phyloP scores from a whole-genome alignment of 139 green algal species.

The Chlamydomonas sphaeroides region DNA sequence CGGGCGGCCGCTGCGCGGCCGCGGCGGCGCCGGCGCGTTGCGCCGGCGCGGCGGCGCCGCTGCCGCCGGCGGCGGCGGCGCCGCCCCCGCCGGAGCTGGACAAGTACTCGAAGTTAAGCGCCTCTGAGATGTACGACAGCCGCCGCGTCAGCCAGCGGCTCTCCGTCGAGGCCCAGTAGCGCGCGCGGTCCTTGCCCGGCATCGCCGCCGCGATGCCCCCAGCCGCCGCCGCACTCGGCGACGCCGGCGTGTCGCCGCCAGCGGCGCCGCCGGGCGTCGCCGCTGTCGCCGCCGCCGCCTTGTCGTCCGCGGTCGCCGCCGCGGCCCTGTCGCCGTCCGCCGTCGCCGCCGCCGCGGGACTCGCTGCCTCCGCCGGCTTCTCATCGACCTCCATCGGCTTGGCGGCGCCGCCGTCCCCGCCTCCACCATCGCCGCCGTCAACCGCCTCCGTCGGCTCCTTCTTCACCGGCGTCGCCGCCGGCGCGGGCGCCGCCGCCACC shows the following conservation, averaged over 20 bases:
- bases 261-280: not conserved
- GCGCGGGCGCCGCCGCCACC: not conserved
- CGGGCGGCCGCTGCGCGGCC: not conserved
- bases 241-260: not conserved
- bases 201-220: not conserved
- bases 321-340: not conserved
- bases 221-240: not conserved
- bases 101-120: slow-evolving; percentile 23
- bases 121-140: slow-evolving; percentile 4
- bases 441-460: not conserved
- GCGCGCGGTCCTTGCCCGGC: not conserved
- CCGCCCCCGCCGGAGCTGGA: not conserved
- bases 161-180: not conserved
- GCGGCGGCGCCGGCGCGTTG: no score
- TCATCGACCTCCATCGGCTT: not conserved
- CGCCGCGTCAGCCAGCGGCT: slow-evolving; percentile 22
- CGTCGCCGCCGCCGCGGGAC: not conserved
- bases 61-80: not conserved
- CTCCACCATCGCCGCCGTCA: not conserved
- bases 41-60: not conserved
- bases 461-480: not conserved
- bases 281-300: not conserved
- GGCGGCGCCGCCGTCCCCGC: not conserved
- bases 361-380: not conserved
- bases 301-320: not conserved